Base-by-base conservation (phyloP, 2,329 filamentous ascomycete genomes). In the Cucurbitaria berberidis region DNA sequence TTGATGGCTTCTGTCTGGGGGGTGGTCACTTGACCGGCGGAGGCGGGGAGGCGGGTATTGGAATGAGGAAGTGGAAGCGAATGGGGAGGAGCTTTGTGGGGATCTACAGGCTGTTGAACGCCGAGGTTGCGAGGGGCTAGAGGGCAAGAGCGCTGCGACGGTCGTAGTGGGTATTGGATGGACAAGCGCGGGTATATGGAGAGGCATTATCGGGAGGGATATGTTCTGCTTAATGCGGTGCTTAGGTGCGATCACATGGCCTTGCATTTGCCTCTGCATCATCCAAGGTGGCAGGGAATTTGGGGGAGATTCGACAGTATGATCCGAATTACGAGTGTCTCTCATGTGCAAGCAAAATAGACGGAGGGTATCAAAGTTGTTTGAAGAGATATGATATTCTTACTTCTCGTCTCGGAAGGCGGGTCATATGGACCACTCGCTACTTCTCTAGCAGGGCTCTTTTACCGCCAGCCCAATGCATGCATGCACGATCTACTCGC, bases 401-500 rank as follows among this genome's bases (percentile, higher is more conserved):
- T 42, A 24, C 22, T 42, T 41, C 39, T 41, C n/a, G 6, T 42
- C 16, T 42, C 10, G 16, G 40, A 27, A 29, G 24, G 40, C 22
- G 40, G 22, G 22, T 24, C 22, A 29, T 29, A 24, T 42, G 40
- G 24, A 42, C 40, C 40, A 42, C 40, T 42, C 40, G 22, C 40
- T 42, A 19, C 21, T 16, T 42, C 40, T 26, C 22, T 29, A 27
- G 22, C 40, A 42, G 40, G 40, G 40, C 40, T 42, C 40, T 42
- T 42, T 42, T 42, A 42, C 40, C 40, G 40, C 40, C 26, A 42
- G 40, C 40, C 40, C 40, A 42, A 29, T 29, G 19, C 40, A 42
- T 42, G 40, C 40, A 42, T 42, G 40, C 40, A 42, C 40, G 40
- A 42, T 42, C 40, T 42, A 42, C 24, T 42, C 22, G 40, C 40